These are phyloP conservation scores for Forsythia suspensa DNA, from an alignment of 257 asterid genomes.

Conservation along the genomic window DNA sequence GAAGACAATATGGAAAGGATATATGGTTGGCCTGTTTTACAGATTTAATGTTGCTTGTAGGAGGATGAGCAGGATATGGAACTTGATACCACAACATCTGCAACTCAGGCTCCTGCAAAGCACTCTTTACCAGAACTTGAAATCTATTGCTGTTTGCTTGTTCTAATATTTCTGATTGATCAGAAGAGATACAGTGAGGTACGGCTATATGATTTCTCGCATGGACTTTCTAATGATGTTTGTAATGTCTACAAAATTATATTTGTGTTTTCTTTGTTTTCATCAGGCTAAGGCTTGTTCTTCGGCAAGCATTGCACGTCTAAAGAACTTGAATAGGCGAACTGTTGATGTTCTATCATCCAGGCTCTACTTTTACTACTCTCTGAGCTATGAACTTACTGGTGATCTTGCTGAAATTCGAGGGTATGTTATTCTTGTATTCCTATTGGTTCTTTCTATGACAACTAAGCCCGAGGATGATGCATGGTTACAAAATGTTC, in stretches of 20 bases:
- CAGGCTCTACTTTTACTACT: conserved; percentile 72
- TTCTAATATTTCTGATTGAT: conserved; percentile 63
- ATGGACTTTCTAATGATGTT: neutral
- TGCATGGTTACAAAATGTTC: neutral
- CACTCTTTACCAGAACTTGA: conserved; percentile 70
- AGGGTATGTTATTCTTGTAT: conserved; percentile 46
- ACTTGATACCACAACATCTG: conserved; percentile 54
- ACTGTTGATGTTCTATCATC: conserved; percentile 79
- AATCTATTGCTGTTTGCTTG: conserved; percentile 68
- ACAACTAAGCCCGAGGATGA: conserved; percentile 3
- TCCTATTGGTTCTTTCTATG: neutral
- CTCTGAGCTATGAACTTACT: conserved; percentile 75
- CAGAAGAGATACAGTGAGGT: conserved; percentile 71
- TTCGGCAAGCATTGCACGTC: conserved; percentile 64
- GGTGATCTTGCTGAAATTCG: conserved; percentile 78
- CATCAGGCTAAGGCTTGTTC: conserved; percentile 82
- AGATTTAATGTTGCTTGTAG: conserved; percentile 33
- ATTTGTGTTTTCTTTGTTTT: conserved; percentile 18
- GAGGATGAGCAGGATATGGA: conserved; percentile 63
- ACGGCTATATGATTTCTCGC: conserved; percentile 4
- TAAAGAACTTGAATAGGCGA: conserved; percentile 57
- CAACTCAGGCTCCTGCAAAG: conserved; percentile 47
- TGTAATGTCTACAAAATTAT: conserved; percentile 3
- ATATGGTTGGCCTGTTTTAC: conserved; percentile 8
- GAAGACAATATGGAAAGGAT: neutral